Evolutionary conservation across 2,329 filamentous ascomycete species (phyloP), one percentile per base, ranked within the genome.

Genomic region (Xylariaceae sp.): DNA sequence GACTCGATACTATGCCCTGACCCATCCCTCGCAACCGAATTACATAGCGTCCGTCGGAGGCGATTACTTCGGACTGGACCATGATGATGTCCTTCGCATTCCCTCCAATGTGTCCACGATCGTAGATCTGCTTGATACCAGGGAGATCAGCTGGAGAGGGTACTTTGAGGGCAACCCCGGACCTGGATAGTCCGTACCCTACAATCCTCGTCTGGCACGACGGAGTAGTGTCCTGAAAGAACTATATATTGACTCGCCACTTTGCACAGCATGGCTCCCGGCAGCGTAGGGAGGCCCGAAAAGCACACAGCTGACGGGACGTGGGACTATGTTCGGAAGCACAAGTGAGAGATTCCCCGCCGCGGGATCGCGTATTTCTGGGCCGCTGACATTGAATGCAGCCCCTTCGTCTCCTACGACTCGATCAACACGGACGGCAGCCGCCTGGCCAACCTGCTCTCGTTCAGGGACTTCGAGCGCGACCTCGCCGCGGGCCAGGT

Each of bases 391-490:
- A 12, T 22, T 19, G 6, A 6, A 5, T 25, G 31, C 36, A 64
- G 60, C 37, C 63, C 60, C 5, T 64, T 63, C 29, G 58, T 63
- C 19, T 62, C 61, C 3, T 65, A 56, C 33, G 61, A 65, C 46
- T 64, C 59, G 39, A 47, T 66, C 36, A 58, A 53, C 36, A 48
- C 45, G 25, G 49, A 61, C 18, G 61, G 61, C 3, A 46, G 44
- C 31, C 69, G 80, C 14, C 61, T 81, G 2, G 63, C 67, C 22
- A 68, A 72, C 40, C 67, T 81, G 45, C 77, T 79, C 54, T 80
- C 77, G 41, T 70, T 83, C 45, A 67, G 67, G 16, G 61, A 69
- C 36, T 83, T 85, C 57, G 59, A 74, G 24, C 56, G 63, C 6
- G 78, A 82, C 43, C 57, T 83, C 16, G 57, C 63, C 17, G 63